Evolutionary conservation across 352 stramenopile genomes (phyloP).

Genomic region (Phytophthora litchii): DNA sequence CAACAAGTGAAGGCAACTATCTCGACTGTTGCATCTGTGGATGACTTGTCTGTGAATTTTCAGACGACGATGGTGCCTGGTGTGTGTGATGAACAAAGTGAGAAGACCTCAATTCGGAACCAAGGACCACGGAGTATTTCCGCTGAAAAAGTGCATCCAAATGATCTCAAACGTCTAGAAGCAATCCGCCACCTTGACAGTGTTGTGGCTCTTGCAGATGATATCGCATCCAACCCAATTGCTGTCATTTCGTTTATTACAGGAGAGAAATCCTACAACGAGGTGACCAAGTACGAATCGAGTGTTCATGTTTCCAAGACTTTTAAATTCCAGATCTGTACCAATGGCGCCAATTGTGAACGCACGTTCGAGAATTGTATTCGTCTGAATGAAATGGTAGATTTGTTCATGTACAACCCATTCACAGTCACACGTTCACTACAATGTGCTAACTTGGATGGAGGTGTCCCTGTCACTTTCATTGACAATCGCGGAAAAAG

Average conservation of each 20-base stretch:
- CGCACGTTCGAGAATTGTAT: constrained; percentile 43
- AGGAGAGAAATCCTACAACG: constrained; percentile 36
- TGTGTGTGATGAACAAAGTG: neutral
- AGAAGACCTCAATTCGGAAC: neutral
- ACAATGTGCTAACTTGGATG: constrained; percentile 42
- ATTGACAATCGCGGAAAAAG: constrained; percentile 35
- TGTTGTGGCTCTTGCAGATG: constrained; percentile 29
- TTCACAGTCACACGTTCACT: constrained; percentile 47
- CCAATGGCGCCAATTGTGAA: constrained; percentile 14
- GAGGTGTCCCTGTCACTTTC: constrained; percentile 58
- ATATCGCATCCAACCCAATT: constrained; percentile 23
- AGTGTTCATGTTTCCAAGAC: constrained; percentile 32
- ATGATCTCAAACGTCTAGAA: constrained; percentile 40
- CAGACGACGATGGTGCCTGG: neutral
- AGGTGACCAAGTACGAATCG: constrained; percentile 39
- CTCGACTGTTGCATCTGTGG: neutral
- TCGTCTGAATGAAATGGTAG: constrained; percentile 34
- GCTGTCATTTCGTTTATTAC: constrained; percentile 56
- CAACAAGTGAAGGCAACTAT: neutral
- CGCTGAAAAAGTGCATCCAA: constrained; percentile 20
- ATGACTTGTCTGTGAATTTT: neutral
- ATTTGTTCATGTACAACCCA: constrained; percentile 75
- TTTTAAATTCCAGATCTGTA: constrained; percentile 52
- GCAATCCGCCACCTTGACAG: constrained; percentile 39
- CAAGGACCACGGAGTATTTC: neutral